Conservation (phyloP, 305 asterid species). For the Solanum hybrid region DNA sequence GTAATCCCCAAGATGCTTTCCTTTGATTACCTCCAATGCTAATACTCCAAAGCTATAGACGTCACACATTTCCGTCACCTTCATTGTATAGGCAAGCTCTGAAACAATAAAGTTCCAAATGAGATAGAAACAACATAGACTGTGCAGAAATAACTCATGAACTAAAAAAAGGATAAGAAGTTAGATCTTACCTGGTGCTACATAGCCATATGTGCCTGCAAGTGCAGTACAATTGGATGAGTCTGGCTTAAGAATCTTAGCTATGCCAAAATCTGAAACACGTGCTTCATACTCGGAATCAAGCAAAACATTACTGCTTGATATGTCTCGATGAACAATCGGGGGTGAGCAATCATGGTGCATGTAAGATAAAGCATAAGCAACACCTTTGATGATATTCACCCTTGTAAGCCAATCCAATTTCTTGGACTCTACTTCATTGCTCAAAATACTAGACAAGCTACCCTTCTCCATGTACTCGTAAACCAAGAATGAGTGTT, state of each 20-base stretch:
- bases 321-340: slow-evolving; percentile 29
- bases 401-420: slow-evolving; percentile 24
- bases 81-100: slow-evolving; percentile 22
- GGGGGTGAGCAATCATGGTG: slow-evolving; percentile 23
- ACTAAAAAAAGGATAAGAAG: not conserved
- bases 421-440: slow-evolving; percentile 9
- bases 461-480: slow-evolving; percentile 21
- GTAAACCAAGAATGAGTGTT: slow-evolving; percentile 18
- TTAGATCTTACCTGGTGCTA: slow-evolving; percentile 20
- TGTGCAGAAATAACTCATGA: not conserved
- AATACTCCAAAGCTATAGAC: slow-evolving; percentile 32
- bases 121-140: not conserved
- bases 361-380: slow-evolving; percentile 21
- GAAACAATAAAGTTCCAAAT: not conserved
- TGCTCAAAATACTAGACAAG: slow-evolving; percentile 1
- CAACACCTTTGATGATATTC: slow-evolving; percentile 24
- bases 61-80: slow-evolving; percentile 25
- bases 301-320: slow-evolving; percentile 23
- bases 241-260: slow-evolving; percentile 17
- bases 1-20: slow-evolving; percentile 28
- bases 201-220: slow-evolving; percentile 27
- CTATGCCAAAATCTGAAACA: slow-evolving; percentile 27
- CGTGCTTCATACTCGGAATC: slow-evolving; percentile 17
- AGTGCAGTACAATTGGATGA: slow-evolving; percentile 18
- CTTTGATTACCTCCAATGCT: slow-evolving; percentile 22